Base-by-base conservation (phyloP, 306 rosid genomes). In the Ochetophila trinervis region DNA sequence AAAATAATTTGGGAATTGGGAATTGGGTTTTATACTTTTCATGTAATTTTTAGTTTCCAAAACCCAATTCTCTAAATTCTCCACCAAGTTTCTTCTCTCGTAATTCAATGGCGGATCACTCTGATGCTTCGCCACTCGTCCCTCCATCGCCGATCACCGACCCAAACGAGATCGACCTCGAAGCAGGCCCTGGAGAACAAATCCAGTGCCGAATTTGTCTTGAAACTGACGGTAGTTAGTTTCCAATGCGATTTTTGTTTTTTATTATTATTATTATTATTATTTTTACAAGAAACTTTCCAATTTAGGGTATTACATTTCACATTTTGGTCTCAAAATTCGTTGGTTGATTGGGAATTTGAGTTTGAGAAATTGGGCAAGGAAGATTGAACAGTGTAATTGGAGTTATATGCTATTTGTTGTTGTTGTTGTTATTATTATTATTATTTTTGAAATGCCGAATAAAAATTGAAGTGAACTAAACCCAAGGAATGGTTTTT, bases 191-290 rank as follows among this genome's bases (percentile, higher is more conserved):
- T 66, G 76, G 88, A 44, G 99, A 93, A 53, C 96, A 93, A 80
- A 93, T 90, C 71, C 99, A 93, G 34, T 93, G 99, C 82, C 87
- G 99, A 72, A 93, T 93, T 88, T 93, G 99, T 73, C 99, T 93
- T 37, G 99, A 93, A 78, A 86, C 94, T 6, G 97, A 93, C 53
- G 99, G 99, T 93, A 80, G 71, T 71, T 70, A 20, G 62, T 57
- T 45, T 62, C 19, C 18, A 7, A 20, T 54, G 17, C 42, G 7
- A 45, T 23, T 40, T 34, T 70, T 8, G n/a, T n/a, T n/a, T n/a
- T n/a, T n/a, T n/a, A n/a, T n/a, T n/a, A n/a, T n/a, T n/a, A n/a
- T n/a, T n/a, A n/a, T n/a, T 49, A 49, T 24, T 10, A 8, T 21
- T 10, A 8, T 44, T 16, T 50, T 15, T 11, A 21, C 45, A 9